These are phyloP conservation scores for Colletotrichum brevisporum DNA, from an alignment of 2,329 filamentous ascomycete genomes.

Conservation along the genomic window DNA sequence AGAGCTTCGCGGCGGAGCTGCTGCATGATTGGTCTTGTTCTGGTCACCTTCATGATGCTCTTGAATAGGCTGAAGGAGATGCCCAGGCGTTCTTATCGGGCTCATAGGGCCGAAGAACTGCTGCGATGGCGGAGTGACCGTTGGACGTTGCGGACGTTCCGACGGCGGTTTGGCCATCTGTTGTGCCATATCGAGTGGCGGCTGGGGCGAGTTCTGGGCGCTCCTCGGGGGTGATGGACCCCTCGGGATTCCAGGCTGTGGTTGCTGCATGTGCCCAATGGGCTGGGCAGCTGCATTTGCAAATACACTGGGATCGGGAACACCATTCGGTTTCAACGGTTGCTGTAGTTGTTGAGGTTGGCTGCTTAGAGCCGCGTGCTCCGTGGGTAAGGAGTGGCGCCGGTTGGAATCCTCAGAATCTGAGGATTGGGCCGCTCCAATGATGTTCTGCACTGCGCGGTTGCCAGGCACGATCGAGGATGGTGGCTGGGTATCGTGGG, in stretches of 20 bases:
- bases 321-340: no score
- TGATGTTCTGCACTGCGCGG: not conserved
- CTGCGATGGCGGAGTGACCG: conserved; percentile 3
- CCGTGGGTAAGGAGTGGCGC: conserved; percentile 25
- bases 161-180: not conserved
- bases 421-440: not conserved
- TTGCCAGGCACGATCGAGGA: not conserved
- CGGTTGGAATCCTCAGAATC: conserved; percentile 19
- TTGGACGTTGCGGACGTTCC: conserved; percentile 27
- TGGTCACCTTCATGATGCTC: conserved; percentile 34
- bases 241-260: no score
- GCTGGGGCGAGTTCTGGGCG: not conserved
- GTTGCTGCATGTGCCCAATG: no score
- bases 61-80: conserved; percentile 40
- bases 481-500: not conserved
- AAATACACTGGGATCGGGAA: no score
- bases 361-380: not conserved
- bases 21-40: not conserved
- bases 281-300: no score
- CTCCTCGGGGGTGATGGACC: not conserved
- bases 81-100: conserved; percentile 30
- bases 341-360: no score
- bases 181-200: not conserved
- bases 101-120: conserved; percentile 9
- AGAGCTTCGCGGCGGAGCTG: not conserved